phyloP scores from a whole-genome alignment of 768 basidiomycete species.

The Termitomyces sp. region DNA sequence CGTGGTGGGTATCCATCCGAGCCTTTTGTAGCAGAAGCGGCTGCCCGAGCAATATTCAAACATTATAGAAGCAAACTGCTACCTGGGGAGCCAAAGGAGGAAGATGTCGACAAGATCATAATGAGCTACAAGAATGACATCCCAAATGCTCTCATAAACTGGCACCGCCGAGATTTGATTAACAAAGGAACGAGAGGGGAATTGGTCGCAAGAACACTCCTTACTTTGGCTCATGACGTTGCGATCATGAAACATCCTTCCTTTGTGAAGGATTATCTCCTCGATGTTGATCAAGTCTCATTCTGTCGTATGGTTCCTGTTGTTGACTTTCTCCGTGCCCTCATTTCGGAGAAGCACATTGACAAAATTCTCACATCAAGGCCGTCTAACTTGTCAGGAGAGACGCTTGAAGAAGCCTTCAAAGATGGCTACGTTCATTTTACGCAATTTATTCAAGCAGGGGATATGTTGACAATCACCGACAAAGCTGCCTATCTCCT shows the following conservation, averaged over 20 bases:
- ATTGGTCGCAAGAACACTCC: neutral
- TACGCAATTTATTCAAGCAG: neutral
- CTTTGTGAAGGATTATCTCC: no score
- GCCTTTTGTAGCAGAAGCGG: neutral
- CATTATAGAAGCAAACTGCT: no score
- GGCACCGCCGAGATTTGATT: neutral
- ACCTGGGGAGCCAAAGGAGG: no score
- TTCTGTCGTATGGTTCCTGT: neutral
- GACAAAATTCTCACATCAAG: neutral
- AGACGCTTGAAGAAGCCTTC: neutral
- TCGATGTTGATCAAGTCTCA: neutral
- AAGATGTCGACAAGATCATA: neutral
- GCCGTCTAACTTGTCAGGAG: neutral
- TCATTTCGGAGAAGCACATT: neutral
- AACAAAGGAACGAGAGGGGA: neutral
- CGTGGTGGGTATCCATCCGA: neutral
- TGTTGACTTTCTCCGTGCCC: neutral
- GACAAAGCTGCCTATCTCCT: neutral
- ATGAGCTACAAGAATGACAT: neutral
- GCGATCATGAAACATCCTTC: no score
- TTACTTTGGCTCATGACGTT: no score
- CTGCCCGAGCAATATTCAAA: neutral
- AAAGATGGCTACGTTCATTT: neutral
- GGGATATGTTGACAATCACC: neutral
- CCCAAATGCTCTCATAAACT: neutral